These are phyloP conservation scores for Xerocomellus amylosporus DNA, from an alignment of 768 basidiomycete genomes.

Conservation along the genomic window DNA sequence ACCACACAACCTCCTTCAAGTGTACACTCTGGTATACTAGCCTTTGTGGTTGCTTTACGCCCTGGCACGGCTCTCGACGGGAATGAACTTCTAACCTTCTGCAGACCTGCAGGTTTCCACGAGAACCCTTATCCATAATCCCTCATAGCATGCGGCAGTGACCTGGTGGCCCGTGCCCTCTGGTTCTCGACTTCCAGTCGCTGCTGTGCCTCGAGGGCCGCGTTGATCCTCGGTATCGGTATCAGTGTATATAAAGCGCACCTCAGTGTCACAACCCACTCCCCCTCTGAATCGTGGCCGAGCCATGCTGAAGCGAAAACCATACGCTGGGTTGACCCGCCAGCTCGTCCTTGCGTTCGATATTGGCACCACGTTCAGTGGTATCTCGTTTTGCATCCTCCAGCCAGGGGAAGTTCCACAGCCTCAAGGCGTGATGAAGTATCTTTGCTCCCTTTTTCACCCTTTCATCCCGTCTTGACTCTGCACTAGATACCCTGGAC, in stretches of 20 bases:
- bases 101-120: not conserved
- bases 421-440: slow-evolving; percentile 20
- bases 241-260: slow-evolving; percentile 3
- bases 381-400: slow-evolving; percentile 38
- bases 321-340: slow-evolving; percentile 32
- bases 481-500: slow-evolving; percentile 34
- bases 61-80: not conserved
- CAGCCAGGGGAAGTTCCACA: slow-evolving; percentile 32
- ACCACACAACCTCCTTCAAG: no score
- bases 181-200: slow-evolving; percentile 1
- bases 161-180: not conserved
- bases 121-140: slow-evolving; percentile 5
- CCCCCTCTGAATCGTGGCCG: not conserved
- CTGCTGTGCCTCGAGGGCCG: not conserved
- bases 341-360: slow-evolving; percentile 39
- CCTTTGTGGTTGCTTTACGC: not conserved
- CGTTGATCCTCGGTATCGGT: not conserved
- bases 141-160: not conserved
- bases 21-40: no score
- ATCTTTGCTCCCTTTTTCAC: not conserved
- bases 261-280: not conserved
- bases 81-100: not conserved
- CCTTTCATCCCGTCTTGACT: not conserved
- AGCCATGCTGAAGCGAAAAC: slow-evolving; percentile 30
- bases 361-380: slow-evolving; percentile 38